phyloP scores from a whole-genome alignment of 495 filamentous ascomycete species.

The Pseudomonodictys pantanalensis region DNA sequence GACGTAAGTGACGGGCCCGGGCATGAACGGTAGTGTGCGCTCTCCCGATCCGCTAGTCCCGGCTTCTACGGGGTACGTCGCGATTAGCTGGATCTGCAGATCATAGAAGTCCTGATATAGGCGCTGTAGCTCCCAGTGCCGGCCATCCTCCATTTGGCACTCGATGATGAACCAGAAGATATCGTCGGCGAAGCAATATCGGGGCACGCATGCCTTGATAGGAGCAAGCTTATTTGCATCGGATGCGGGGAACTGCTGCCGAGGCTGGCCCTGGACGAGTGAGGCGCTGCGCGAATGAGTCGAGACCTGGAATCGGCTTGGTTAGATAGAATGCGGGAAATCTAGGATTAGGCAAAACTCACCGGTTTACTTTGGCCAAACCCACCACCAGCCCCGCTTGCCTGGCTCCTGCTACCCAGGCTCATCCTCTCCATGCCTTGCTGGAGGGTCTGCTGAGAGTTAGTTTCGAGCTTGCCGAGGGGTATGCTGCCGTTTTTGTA shows the following conservation, averaged over 20 bases:
- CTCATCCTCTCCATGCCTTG: conserved; percentile 81
- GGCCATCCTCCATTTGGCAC: conserved; percentile 83
- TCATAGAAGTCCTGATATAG: conserved; percentile 99
- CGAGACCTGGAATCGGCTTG: conserved; percentile 6
- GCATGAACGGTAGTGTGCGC: conserved; percentile 94
- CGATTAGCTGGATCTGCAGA: conserved; percentile 92
- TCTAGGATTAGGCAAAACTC: conserved; percentile 37
- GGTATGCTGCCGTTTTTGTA: conserved; percentile 99
- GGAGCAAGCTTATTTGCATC: conserved; percentile 47
- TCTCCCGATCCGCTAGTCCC: conserved; percentile 73
- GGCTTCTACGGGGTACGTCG: conserved; percentile 90
- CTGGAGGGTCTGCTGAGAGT: conserved; percentile 52
- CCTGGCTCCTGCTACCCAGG: conserved; percentile 46
- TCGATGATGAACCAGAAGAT: conserved; percentile 99
- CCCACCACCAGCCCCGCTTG: conserved; percentile 46
- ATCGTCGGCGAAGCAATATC: conserved; percentile 94
- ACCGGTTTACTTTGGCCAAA: conserved; percentile 35
- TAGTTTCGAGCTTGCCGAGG: conserved; percentile 78
- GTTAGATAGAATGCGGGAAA: conserved; percentile 39
- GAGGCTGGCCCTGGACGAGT: conserved; percentile 41
- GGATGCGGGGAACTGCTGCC: conserved; percentile 32
- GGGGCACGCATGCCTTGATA: conserved; percentile 78
- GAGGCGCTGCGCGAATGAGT: conserved; percentile 42
- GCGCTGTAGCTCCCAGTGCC: conserved; percentile 85
- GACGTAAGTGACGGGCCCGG: conserved; percentile 94